Conservation (phyloP, 805 yeast species). For the Clavispora phyllophila region DNA sequence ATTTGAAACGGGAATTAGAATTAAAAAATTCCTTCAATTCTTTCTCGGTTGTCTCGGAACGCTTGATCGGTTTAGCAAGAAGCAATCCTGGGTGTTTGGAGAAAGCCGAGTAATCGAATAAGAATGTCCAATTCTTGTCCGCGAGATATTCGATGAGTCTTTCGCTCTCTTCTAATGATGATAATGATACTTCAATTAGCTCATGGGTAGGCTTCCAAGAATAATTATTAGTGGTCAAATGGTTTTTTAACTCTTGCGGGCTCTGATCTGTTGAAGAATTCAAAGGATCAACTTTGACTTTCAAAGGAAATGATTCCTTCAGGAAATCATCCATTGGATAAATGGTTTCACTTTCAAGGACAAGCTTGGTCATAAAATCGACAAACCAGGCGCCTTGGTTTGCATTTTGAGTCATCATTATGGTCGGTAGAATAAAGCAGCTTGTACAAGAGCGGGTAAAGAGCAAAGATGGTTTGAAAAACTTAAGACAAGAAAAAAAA, state of each 20-base stretch:
- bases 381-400: neutral
- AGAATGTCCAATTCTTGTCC: neutral
- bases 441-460: neutral
- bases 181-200: neutral
- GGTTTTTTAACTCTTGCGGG: neutral
- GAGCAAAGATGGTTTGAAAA: neutral
- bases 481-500: neutral
- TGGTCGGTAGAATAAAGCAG: neutral
- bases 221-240: neutral
- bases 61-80: conserved; percentile 47
- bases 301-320: neutral
- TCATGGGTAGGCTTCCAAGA: neutral
- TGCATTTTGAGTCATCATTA: neutral
- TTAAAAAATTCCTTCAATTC: conserved; percentile 22
- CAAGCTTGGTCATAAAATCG: neutral
- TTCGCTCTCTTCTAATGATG: neutral
- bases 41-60: conserved; percentile 19
- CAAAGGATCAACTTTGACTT: neutral
- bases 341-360: neutral
- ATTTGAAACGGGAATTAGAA: conserved; percentile 13
- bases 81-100: conserved; percentile 55
- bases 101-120: conserved; percentile 25
- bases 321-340: neutral
- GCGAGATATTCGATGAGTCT: neutral
- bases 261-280: neutral